phyloP scores from a whole-genome alignment of 768 basidiomycete species.

The Tricholoma matsutake region DNA sequence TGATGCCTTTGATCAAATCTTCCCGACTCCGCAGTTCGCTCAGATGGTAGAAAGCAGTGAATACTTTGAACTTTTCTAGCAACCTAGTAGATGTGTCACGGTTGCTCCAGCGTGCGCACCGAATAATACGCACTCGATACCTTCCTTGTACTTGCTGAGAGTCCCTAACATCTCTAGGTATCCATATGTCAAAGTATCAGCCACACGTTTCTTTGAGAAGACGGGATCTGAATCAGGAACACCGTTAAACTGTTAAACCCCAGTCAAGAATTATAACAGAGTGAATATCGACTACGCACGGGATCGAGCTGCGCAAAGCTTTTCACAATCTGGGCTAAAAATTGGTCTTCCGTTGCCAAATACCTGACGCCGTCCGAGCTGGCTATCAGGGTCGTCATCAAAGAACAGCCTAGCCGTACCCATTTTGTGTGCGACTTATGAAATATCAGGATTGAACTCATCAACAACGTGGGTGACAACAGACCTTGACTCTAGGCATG shows the following conservation, averaged over 20 bases:
- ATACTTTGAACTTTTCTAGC: conserved; percentile 87
- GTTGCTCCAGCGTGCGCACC: neutral
- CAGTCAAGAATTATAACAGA: neutral
- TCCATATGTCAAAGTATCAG: conserved; percentile 82
- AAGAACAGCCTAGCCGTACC: conserved; percentile 79
- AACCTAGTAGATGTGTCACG: conserved; percentile 47
- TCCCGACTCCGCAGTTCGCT: conserved; percentile 89
- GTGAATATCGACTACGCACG: conserved; percentile 39
- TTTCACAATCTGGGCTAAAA: conserved; percentile 78
- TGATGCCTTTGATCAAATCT: conserved; percentile 87
- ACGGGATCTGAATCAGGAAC: conserved; percentile 72
- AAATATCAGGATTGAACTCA: neutral
- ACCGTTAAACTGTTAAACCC: conserved; percentile 57
- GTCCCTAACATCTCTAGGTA: conserved; percentile 96
- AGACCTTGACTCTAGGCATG: conserved; percentile 64
- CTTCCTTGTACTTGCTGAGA: conserved; percentile 84
- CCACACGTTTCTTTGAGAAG: conserved; percentile 80
- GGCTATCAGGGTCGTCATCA: conserved; percentile 80
- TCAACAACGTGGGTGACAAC: conserved; percentile 6
- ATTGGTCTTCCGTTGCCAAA: conserved; percentile 76
- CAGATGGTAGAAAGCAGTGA: conserved; percentile 94
- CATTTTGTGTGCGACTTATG: conserved; percentile 74
- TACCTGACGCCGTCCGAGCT: conserved; percentile 84
- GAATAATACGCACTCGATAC: conserved; percentile 67
- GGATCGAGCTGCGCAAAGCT: conserved; percentile 93